phyloP scores from a whole-genome alignment of 2,329 filamentous ascomycete genomes.

The Alternaria triticina region DNA sequence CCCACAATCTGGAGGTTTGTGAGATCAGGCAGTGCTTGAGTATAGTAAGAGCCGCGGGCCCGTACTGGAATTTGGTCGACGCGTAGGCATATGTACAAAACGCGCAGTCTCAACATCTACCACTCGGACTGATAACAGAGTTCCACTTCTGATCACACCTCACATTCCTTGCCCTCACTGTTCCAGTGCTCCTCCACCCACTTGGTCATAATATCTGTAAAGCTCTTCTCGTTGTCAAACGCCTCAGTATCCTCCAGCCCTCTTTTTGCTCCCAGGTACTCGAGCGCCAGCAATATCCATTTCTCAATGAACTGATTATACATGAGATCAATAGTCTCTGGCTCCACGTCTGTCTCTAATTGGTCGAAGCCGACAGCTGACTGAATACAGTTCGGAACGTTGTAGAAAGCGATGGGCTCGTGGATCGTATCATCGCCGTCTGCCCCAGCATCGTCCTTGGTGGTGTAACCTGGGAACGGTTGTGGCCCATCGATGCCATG shows the following conservation, averaged over 20 bases:
- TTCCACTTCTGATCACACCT: not conserved
- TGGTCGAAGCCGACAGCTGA: slow-evolving; percentile 64
- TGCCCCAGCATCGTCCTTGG: slow-evolving; percentile 78
- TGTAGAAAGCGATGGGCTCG: slow-evolving; percentile 73
- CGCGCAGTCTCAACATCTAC: not conserved
- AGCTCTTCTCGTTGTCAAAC: slow-evolving; percentile 60
- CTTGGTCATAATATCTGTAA: slow-evolving; percentile 64
- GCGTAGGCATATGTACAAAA: not conserved
- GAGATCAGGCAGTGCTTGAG: not conserved
- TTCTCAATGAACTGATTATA: slow-evolving; percentile 91
- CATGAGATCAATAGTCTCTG: slow-evolving; percentile 81
- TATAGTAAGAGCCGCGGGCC: not conserved
- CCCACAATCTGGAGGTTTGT: not conserved
- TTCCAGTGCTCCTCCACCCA: slow-evolving; percentile 66
- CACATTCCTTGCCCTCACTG: slow-evolving; percentile 19
- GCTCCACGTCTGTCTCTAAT: slow-evolving; percentile 52
- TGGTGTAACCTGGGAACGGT: slow-evolving; percentile 84
- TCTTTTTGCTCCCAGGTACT: slow-evolving; percentile 62
- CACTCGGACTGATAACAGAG: not conserved
- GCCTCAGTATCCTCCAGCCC: slow-evolving; percentile 57
- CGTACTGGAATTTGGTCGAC: not conserved
- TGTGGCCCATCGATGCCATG: slow-evolving; percentile 5
- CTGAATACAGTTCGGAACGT: slow-evolving; percentile 84
- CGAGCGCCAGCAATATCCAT: slow-evolving; percentile 78
- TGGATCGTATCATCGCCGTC: slow-evolving; percentile 94